phyloP scores from a whole-genome alignment of 331 rosid species.

The Pyrus hybrid region DNA sequence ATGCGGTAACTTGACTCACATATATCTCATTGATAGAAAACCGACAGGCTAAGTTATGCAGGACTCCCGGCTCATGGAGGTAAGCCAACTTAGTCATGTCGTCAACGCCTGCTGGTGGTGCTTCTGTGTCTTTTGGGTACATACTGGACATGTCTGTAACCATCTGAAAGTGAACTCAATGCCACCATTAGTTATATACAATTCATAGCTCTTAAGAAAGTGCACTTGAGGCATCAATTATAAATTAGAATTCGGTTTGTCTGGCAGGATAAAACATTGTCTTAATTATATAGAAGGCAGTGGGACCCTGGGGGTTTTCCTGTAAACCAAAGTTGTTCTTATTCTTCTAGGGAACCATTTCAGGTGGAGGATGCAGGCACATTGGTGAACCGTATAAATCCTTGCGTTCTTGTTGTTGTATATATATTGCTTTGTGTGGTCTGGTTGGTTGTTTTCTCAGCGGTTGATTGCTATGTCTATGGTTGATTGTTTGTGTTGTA shows the following conservation, averaged over 20 bases:
- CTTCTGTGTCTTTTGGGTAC: conserved; percentile 86
- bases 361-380: background rate
- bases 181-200: conserved; percentile 6
- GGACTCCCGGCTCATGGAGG: conserved; percentile 82
- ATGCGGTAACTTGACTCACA: conserved; percentile 37
- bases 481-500: too few species aligned
- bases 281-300: background rate
- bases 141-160: conserved; percentile 55
- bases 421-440: too few species aligned
- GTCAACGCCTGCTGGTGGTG: conserved; percentile 87
- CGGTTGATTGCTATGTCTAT: too few species aligned
- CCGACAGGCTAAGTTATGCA: conserved; percentile 54
- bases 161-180: conserved; percentile 43
- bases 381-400: background rate
- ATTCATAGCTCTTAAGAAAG: background rate
- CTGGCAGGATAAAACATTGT: background rate
- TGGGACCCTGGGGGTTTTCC: background rate
- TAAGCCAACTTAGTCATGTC: conserved; percentile 90
- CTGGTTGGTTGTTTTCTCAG: too few species aligned
- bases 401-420: too few species aligned
- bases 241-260: background rate
- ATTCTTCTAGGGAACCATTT: background rate
- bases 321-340: background rate
- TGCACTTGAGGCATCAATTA: background rate
- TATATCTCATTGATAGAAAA: conserved; percentile 76